Conservation (phyloP, 345 rosid genomes). For the Populus alba region DNA sequence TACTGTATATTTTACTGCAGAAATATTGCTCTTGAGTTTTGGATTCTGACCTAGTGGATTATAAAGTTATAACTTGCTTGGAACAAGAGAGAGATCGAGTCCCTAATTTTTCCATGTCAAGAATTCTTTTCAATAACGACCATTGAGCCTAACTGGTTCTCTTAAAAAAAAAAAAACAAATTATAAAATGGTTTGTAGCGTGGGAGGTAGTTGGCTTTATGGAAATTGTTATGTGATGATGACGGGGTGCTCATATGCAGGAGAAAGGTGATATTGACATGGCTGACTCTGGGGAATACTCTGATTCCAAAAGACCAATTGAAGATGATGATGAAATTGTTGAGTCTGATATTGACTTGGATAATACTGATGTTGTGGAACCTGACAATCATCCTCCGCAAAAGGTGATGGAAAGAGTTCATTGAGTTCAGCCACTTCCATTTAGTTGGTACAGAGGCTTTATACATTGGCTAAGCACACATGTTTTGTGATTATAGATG, state of each 20-base stretch:
- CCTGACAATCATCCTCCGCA: constrained; percentile 74
- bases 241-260: constrained; percentile 19
- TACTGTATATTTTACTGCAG: neutral
- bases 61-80: neutral
- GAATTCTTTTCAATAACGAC: neutral
- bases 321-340: constrained; percentile 45
- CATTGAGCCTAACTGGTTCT: neutral
- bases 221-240: neutral
- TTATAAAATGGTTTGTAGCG: neutral
- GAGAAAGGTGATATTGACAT: constrained; percentile 43
- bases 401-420: constrained; percentile 36
- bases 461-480: neutral
- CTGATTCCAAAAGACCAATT: constrained; percentile 27
- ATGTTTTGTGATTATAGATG: constrained; percentile 49
- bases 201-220: neutral
- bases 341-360: constrained; percentile 83
- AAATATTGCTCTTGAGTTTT: neutral
- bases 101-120: too few species aligned
- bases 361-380: constrained; percentile 57
- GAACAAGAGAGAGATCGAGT: neutral
- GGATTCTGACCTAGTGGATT: neutral
- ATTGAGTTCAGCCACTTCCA: neutral
- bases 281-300: constrained; percentile 35
- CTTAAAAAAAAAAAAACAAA: too few species aligned
- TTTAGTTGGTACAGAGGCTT: constrained; percentile 5